Conservation (phyloP, 2,329 filamentous ascomycete species). For the Nigrospora oryzae region DNA sequence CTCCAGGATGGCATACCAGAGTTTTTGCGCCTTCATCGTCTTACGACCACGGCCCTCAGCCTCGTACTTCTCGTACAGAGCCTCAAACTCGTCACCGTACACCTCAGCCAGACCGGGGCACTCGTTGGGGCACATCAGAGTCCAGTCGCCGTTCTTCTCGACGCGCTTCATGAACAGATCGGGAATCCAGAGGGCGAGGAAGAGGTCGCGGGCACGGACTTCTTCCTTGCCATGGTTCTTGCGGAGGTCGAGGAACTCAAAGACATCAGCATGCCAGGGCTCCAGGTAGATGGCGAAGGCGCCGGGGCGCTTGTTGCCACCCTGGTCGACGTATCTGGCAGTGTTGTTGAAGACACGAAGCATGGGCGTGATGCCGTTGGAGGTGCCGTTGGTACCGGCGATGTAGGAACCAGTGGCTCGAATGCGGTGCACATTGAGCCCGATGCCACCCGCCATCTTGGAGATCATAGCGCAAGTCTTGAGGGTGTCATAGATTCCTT, state of each 20-base stretch:
- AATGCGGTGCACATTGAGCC: slow-evolving; percentile 92
- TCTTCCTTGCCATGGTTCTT: slow-evolving; percentile 99
- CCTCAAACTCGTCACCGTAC: slow-evolving; percentile 96
- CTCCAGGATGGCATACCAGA: slow-evolving; percentile 98
- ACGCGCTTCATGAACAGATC: slow-evolving; percentile 99
- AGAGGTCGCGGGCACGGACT: slow-evolving; percentile 90
- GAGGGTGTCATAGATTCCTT: slow-evolving; percentile 97
- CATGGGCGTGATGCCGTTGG: slow-evolving; percentile 96
- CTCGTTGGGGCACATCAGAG: slow-evolving; percentile 96
- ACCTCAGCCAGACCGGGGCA: slow-evolving; percentile 91
- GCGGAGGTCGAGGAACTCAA: slow-evolving; percentile 92
- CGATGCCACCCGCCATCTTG: slow-evolving; percentile 97
- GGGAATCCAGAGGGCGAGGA: slow-evolving; percentile 96
- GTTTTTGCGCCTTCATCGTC: slow-evolving; percentile 94
- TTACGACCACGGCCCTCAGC: slow-evolving; percentile 76
- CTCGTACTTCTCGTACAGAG: slow-evolving; percentile 90
- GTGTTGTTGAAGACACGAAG: slow-evolving; percentile 99
- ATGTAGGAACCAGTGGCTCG: slow-evolving; percentile 97
- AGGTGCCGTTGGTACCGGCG: slow-evolving; percentile 94
- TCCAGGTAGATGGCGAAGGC: slow-evolving; percentile 98
- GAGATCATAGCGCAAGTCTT: slow-evolving; percentile 99
- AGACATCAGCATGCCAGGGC: slow-evolving; percentile 97
- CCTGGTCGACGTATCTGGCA: slow-evolving; percentile 95
- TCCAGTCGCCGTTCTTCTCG: slow-evolving; percentile 94
- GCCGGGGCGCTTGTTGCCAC: slow-evolving; percentile 97